phyloP scores from a whole-genome alignment of 371 early-diverging fungal genomes.

The Encephalitozoon cuniculi region DNA sequence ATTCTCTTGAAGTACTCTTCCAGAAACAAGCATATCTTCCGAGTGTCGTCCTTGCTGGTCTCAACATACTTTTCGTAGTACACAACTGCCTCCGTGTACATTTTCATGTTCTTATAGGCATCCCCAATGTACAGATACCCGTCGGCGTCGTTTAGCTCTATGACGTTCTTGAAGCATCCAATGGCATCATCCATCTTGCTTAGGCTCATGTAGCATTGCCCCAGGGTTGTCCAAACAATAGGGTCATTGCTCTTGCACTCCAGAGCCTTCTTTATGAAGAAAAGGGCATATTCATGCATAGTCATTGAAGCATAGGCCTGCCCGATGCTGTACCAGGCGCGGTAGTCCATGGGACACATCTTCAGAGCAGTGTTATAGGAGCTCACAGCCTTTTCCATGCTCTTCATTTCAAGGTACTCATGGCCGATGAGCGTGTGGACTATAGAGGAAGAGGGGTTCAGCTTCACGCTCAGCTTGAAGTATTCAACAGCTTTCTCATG shows the following conservation, averaged over 20 bases:
- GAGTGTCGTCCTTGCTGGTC: neutral
- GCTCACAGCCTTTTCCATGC: constrained; percentile 73
- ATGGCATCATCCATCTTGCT: constrained; percentile 37
- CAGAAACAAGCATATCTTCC: constrained; percentile 31
- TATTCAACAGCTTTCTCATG: constrained; percentile 73
- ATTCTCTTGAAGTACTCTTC: constrained; percentile 36
- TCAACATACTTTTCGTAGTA: constrained; percentile 50
- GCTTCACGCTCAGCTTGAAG: constrained; percentile 71
- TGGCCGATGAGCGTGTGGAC: constrained; percentile 87
- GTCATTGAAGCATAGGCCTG: constrained; percentile 75
- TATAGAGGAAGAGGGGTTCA: constrained; percentile 68
- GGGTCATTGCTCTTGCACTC: constrained; percentile 62
- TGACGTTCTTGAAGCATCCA: constrained; percentile 41
- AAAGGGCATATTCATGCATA: constrained; percentile 70
- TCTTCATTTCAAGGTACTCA: constrained; percentile 79
- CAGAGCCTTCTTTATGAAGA: constrained; percentile 71
- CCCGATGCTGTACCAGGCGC: constrained; percentile 82
- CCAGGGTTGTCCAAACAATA: constrained; percentile 45
- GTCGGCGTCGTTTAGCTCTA: constrained; percentile 9
- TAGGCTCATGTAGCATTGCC: constrained; percentile 36
- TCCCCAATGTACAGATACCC: constrained; percentile 39
- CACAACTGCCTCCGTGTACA: constrained; percentile 23
- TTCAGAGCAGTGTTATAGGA: constrained; percentile 74
- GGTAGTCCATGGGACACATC: constrained; percentile 70
- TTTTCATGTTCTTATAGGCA: constrained; percentile 37